Evolutionary conservation across 2,329 filamentous ascomycete genomes (phyloP), one percentile per base, ranked within the genome.

Genomic region (Metarhizium sp.): DNA sequence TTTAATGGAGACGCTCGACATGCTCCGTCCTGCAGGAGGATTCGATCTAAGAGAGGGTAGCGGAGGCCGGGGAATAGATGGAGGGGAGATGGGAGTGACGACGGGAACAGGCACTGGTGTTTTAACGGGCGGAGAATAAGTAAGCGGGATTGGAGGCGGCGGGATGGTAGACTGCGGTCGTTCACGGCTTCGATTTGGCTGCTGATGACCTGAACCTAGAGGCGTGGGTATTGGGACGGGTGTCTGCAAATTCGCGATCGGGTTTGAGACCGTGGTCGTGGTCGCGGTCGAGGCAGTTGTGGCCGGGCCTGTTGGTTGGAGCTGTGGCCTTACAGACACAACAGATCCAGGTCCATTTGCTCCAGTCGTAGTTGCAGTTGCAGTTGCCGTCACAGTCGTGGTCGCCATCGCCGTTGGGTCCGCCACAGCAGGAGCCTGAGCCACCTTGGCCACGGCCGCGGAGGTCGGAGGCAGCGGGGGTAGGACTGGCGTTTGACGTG

Each of bases 401-500:
- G 42, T 50, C 8, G 38, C 46, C 36, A 25, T n/a, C 50, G 32
- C 20, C 50, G 55, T 42, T 45, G 50, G 53, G 29, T 29, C 51
- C 40, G 46, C 38, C 50, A 16, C 51, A 5, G 52, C 32, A 51
- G 53, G 53, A 54, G 57, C 57, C 32, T 52, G 57, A 54, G 54
- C 51, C 57, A 50, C 52, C 43, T 14, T 53, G 38, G 38, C 38
- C 38, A 16, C 38, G 48, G 43, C 51, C 16, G 49, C 51, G 30
- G 58, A 57, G 13, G 61, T 57, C 53, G 63, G 63, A 43, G 61
- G 60, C 52, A 58, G 55, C 50, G 67, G 66, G 49, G 66, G 67
- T 55, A 62, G 60, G 50, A 69, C 64, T 29, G 66, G 64, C 59
- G 69, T 72, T 57, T 72, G 71, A 68, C 71, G 71, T 70, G 71